Evolutionary conservation across 148 eudicot genomes (phyloP), one percentile per base, ranked within the genome.

Genomic region (Suaeda aralocaspica): DNA sequence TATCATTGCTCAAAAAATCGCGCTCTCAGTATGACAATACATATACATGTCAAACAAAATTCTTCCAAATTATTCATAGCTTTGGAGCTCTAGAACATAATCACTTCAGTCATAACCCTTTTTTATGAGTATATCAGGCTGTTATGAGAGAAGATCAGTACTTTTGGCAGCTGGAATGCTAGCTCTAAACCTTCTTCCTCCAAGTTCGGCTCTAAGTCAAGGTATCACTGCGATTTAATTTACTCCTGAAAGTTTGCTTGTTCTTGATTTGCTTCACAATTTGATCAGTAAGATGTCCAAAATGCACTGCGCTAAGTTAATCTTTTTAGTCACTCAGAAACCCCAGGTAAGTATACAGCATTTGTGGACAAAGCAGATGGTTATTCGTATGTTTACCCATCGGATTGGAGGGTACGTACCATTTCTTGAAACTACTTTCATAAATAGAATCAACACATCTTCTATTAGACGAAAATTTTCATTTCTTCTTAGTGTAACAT

Each of bases 331-430:
- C 36, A 66, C 49, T 66, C 80, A 88, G 97, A 66, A 74, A 74
- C 63, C 63, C 91, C 93, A 55, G 57, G 73, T 60, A 85, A 79
- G 52, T 90, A 82, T 59, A 82, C 67, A n/a, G 74, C 68, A 41
- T 92, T 86, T 60, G 86, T 88, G 29, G 98, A 92, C 82, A 75
- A 75, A 84, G 49, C 25, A 73, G 98, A 92, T 79, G 96, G 98
- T 21, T 92, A 92, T 80, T 83, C 96, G 44, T 92, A 92, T 55
- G 85, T 81, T 68, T 90, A 92, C 69, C 98, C 96, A 28, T 86
- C 98, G 72, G 98, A 92, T 74, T 92, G 98, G 98, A 92, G 93
- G 86, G 98, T 92, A 85, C 74, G 49, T 45, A 22, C 45, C 55
- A 33, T 30, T 28, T 56, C 18, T 36, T n/a, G n/a, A 5, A 18